Evolutionary conservation across 1,284 basidiomycete genomes (phyloP).

Genomic region (Chiua sp.): DNA sequence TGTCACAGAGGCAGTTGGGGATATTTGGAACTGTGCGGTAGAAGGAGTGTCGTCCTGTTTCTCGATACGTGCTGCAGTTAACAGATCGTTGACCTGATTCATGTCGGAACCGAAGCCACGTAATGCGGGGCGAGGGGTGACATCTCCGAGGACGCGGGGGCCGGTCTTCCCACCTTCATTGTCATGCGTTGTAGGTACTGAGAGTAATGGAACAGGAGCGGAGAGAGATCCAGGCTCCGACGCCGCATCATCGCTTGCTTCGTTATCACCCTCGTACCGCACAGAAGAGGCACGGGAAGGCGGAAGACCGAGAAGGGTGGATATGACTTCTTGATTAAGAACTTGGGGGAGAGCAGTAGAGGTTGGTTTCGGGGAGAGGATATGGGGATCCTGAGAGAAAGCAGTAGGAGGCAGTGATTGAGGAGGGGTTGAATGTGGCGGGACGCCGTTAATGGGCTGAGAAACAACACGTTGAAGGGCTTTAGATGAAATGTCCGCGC

Average conservation of each 20-base stretch:
- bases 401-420: conserved; percentile 19
- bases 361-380: conserved; percentile 53
- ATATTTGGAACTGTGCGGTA: conserved; percentile 15
- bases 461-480: conserved; percentile 17
- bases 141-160: conserved; percentile 47
- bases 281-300: conserved; percentile 59
- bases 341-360: conserved; percentile 56
- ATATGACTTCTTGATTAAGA: conserved; percentile 68
- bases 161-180: conserved; percentile 21
- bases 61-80: conserved; percentile 32
- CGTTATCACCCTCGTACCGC: conserved; percentile 66
- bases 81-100: conserved; percentile 35
- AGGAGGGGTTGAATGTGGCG: conserved; percentile 5
- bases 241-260: conserved; percentile 53
- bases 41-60: conserved; percentile 22
- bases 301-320: conserved; percentile 56
- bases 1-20: conserved; percentile 1
- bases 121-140: conserved; percentile 51
- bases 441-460: conserved; percentile 12
- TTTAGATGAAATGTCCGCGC: conserved; percentile 3
- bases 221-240: conserved; percentile 48
- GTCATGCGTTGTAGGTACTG: conserved; percentile 16
- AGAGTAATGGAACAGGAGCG: conserved; percentile 41
- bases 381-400: conserved; percentile 37
- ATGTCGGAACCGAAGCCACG: conserved; percentile 44